Evolutionary conservation across 345 rosid species (phyloP).

Genomic region (Sisymbrium altissimum): DNA sequence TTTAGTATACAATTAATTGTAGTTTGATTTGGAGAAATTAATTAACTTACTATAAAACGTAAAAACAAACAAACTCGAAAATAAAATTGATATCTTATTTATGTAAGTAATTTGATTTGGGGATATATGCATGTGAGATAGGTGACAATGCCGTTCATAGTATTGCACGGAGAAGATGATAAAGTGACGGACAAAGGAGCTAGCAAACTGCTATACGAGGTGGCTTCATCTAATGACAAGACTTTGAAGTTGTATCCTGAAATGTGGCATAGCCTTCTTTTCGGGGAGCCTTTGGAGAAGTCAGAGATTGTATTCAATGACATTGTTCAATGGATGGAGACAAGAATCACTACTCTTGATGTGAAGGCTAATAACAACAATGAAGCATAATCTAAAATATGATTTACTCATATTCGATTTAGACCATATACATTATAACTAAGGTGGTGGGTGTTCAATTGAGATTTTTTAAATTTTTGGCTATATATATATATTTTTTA

Average conservation of each 20-base stretch:
- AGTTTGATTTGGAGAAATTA: not conserved
- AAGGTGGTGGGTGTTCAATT: too few relatives aligned
- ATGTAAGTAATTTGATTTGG: not conserved
- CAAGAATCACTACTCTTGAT: constrained; percentile 35
- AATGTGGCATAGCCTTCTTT: constrained; percentile 94
- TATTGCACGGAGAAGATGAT: constrained; percentile 88
- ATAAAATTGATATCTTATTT: not conserved
- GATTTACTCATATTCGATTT: not conserved
- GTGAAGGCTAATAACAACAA: constrained; percentile 21
- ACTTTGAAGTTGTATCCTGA: constrained; percentile 68
- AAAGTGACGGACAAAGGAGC: constrained; percentile 63
- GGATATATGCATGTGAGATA: constrained; percentile 19
- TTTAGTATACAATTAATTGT: not conserved
- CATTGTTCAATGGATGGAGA: constrained; percentile 61
- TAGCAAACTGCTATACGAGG: constrained; percentile 50
- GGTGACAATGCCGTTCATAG: constrained; percentile 71
- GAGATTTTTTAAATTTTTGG: too few relatives aligned
- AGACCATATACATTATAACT: not conserved
- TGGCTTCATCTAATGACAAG: constrained; percentile 65
- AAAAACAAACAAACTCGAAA: not conserved
- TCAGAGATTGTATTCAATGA: constrained; percentile 63
- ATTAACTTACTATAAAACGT: not conserved
- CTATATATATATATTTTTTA: too few relatives aligned
- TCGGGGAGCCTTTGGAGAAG: constrained; percentile 66
- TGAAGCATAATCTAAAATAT: constrained; percentile 14